Percentiles rank a stretch among this genome's conserved stretches.
phyloP scores from a whole-genome alignment of 257 asterid species.

The Nicotiana tabacum region DNA sequence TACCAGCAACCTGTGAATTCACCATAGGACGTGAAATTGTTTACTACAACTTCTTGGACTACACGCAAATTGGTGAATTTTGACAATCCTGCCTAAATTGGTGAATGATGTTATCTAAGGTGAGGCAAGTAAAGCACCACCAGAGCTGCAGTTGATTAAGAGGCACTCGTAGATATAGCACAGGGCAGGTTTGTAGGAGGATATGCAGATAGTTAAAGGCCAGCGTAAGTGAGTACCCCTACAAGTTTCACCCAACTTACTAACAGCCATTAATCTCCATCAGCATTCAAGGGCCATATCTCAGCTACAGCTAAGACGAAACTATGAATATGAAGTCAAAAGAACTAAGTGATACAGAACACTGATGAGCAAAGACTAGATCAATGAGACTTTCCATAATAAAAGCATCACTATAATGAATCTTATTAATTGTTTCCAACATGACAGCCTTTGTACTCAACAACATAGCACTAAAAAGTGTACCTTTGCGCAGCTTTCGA shows the following conservation, averaged over 20 bases:
- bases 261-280: background rate
- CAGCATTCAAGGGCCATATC: background rate
- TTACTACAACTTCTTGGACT: background rate
- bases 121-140: background rate
- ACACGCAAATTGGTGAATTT: background rate
- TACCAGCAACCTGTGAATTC: background rate
- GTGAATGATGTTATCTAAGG: background rate
- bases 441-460: background rate
- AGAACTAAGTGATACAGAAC: background rate
- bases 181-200: conserved; percentile 1
- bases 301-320: background rate
- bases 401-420: background rate
- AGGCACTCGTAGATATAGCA: background rate
- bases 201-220: background rate
- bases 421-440: background rate
- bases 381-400: background rate
- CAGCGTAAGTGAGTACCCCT: background rate
- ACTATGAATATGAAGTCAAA: background rate
- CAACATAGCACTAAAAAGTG: background rate
- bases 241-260: background rate
- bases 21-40: background rate
- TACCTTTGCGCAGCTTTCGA: background rate
- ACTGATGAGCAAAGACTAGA: background rate
- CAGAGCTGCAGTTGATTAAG: background rate
- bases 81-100: background rate